These are phyloP conservation scores for Microcos paniculata DNA, from an alignment of 345 rosid genomes.

Conservation along the genomic window DNA sequence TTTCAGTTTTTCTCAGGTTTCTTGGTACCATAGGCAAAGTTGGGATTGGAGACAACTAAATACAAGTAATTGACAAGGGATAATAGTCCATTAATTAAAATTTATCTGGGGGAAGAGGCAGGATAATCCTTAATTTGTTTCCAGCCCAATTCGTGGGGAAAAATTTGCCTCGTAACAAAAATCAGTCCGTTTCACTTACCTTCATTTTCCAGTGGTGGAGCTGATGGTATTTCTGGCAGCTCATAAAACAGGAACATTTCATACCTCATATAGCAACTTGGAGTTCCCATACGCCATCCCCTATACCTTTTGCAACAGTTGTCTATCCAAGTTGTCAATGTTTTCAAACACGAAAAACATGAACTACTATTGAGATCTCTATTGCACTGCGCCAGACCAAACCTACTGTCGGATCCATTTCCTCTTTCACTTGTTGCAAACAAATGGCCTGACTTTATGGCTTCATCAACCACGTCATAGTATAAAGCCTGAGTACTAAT, in stretches of 20 bases:
- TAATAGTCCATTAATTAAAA: neutral
- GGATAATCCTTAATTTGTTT: neutral
- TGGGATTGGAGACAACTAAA: no score
- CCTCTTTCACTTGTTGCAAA: constrained; percentile 1
- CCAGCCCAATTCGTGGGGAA: neutral
- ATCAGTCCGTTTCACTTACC: constrained; percentile 22
- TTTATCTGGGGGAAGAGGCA: neutral
- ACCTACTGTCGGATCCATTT: constrained; percentile 1
- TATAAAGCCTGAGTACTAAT: neutral
- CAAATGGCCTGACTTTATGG: neutral
- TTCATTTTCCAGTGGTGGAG: constrained; percentile 1
- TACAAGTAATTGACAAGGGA: no score
- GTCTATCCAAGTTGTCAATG: neutral
- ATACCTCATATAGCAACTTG: constrained; percentile 36
- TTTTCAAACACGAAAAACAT: constrained; percentile 20
- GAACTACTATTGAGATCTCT: constrained; percentile 30
- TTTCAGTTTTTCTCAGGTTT: no score
- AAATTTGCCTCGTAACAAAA: neutral
- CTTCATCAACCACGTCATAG: neutral
- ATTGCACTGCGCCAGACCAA: constrained; percentile 37
- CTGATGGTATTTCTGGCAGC: neutral
- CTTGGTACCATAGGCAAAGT: no score
- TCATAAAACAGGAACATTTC: constrained; percentile 21
- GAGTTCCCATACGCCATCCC: constrained; percentile 34
- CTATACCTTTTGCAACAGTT: constrained; percentile 21